Evolutionary conservation across 345 rosid genomes (phyloP).

Genomic region (Populus simonii): DNA sequence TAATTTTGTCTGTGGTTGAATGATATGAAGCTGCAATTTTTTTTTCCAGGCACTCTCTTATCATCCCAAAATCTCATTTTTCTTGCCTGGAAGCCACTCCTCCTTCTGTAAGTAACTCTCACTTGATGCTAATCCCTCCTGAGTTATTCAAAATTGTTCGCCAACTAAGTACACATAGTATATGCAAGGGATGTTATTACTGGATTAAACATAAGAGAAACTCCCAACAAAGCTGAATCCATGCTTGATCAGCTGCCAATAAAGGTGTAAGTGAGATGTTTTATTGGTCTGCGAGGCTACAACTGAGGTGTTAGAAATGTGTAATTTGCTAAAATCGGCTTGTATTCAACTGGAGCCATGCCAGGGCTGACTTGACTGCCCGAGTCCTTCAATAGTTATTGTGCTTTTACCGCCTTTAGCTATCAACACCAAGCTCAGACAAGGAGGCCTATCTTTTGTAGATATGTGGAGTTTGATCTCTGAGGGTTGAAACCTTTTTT

Average conservation of each 20-base stretch:
- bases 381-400: background rate
- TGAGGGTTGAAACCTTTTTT: too few relatives aligned
- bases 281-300: background rate
- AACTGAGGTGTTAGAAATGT: background rate
- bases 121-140: background rate
- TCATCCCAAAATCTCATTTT: constrained; percentile 83
- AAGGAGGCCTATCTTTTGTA: too few relatives aligned
- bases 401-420: background rate
- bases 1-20: background rate
- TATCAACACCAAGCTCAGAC: too few relatives aligned
- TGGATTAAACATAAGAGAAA: background rate
- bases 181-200: background rate
- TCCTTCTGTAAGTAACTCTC: constrained; percentile 68
- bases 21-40: background rate
- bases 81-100: constrained; percentile 79
- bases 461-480: too few relatives aligned
- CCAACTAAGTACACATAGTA: background rate
- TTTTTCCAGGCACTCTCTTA: constrained; percentile 82
- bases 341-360: background rate
- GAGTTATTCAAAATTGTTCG: background rate
- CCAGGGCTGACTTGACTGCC: background rate
- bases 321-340: background rate
- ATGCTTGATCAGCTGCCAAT: background rate
- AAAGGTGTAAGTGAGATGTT: background rate
- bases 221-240: background rate